A percentile compares a stretch with the other conserved stretches of the same genome.
These are phyloP conservation scores for Ceratobasidium sp. DNA, from an alignment of 1,284 basidiomycete species.

Conservation along the genomic window DNA sequence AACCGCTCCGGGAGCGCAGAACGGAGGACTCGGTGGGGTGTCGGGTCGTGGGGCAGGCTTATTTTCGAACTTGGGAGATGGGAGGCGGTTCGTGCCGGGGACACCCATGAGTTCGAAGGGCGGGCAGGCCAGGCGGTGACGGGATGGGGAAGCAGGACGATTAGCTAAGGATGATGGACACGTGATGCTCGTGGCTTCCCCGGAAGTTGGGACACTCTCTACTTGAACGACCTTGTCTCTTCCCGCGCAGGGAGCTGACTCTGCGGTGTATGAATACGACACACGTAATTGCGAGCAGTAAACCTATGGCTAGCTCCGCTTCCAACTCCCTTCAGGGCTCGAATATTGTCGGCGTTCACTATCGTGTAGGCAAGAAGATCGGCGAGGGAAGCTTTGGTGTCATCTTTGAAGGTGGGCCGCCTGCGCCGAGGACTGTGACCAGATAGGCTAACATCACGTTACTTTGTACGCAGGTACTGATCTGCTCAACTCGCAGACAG, in stretches of 20 bases:
- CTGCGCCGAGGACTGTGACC: conserved; percentile 26
- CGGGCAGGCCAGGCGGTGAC: conserved; percentile 19
- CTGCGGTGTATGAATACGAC: conserved; percentile 39
- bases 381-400: conserved; percentile 85
- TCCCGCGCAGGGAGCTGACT: conserved; percentile 22
- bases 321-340: conserved; percentile 25
- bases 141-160: conserved; percentile 5
- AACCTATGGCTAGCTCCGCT: conserved; percentile 23
- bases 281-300: conserved; percentile 43
- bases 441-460: conserved; percentile 6
- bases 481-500: conserved; percentile 91
- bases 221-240: conserved; percentile 35
- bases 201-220: conserved; percentile 30
- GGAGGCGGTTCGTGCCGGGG: conserved; percentile 26
- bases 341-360: conserved; percentile 76
- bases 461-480: conserved; percentile 73
- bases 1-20: not conserved
- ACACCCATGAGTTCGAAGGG: conserved; percentile 20
- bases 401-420: conserved; percentile 44
- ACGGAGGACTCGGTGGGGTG: not conserved
- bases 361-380: conserved; percentile 71
- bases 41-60: not conserved
- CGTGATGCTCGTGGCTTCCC: conserved; percentile 28
- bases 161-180: conserved; percentile 22
- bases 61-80: conserved; percentile 23